Conservation (phyloP, 129 eudicot species). For the Daucus carota region DH1_v3.0 NC_030384.2:36783501-36784000, state of each 20-base stretch:
- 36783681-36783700: too few species aligned
- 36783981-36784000: neutral
- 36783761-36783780: neutral
- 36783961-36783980: neutral
- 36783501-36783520: constrained; percentile 71
- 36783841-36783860: neutral
- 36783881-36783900: too few species aligned
- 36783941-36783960: neutral
- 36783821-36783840: neutral
- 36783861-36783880: neutral
- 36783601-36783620: too few species aligned
- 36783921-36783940: too few species aligned
- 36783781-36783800: too few species aligned
- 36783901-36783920: too few species aligned
- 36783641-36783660: too few species aligned
- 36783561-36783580: too few species aligned
- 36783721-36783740: neutral
- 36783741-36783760: neutral
- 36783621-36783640: too few species aligned
- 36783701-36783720: too few species aligned
- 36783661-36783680: too few species aligned
- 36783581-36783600: too few species aligned
- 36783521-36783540: constrained; percentile 26
- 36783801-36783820: neutral
- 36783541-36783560: constrained; percentile 57